A percentile compares a stretch with the other conserved stretches of the same genome.
Evolutionary conservation across 345 rosid species (phyloP).

Genomic region (Toxicodendron radicans): DNA sequence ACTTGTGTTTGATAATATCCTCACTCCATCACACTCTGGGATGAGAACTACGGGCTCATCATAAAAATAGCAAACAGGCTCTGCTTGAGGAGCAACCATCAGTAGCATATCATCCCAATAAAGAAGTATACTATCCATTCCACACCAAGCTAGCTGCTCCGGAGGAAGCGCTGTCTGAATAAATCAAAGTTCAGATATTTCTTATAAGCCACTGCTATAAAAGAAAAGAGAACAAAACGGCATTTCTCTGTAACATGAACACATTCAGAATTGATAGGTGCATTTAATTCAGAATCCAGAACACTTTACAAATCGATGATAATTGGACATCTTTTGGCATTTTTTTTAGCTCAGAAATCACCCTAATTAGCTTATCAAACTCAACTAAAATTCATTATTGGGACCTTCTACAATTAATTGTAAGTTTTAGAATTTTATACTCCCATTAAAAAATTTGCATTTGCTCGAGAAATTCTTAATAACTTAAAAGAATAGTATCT

Average conservation of each 20-base stretch:
- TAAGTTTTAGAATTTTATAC: neutral
- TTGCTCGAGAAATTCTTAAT: neutral
- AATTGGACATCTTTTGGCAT: neutral
- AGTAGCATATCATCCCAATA: conserved; percentile 91
- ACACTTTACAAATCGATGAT: neutral
- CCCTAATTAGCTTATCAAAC: neutral
- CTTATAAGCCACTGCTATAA: neutral
- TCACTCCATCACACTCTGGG: conserved; percentile 98
- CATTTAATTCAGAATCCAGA: neutral
- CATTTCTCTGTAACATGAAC: neutral
- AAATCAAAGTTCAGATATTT: conserved; percentile 11
- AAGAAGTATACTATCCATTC: conserved; percentile 84
- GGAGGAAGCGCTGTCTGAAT: conserved; percentile 94
- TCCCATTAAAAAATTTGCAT: neutral
- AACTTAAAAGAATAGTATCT: neutral
- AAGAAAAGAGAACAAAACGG: neutral
- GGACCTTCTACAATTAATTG: neutral
- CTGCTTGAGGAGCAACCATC: conserved; percentile 95
- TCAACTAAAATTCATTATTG: neutral
- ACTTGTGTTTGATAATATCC: conserved; percentile 78
- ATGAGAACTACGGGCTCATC: conserved; percentile 86
- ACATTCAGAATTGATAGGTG: neutral
- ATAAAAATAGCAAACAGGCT: conserved; percentile 73
- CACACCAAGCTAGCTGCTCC: conserved; percentile 97
- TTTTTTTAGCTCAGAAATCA: too few relatives aligned